Evolutionary conservation across 371 early-diverging fungal genomes (phyloP), one percentile per base, ranked within the genome.

Genomic region (Dichotomocladium elegans): DNA sequence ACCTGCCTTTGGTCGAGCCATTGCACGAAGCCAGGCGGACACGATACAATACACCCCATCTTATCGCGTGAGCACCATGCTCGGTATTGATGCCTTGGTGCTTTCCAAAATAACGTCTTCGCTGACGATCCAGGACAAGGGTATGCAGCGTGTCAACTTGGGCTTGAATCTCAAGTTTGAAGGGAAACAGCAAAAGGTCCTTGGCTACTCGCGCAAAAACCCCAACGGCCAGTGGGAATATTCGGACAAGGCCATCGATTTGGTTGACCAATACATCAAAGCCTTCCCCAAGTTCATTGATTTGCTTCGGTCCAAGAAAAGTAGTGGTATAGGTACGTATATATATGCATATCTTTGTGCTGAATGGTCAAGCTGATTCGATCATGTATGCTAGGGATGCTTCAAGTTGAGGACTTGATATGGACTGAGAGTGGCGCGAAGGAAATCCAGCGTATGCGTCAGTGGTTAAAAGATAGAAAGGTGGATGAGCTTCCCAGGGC

Each of bases 161-260:
- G 98, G 96, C 0, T 70, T 98, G 43, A 87, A 84, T 50, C 77
- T 96, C 50, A 96, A 96, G 64, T 95, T 94, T 61, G 96, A 96
- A 35, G 79, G 77, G 24, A 87, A 88, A 61, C 81, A 83, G 44
- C 81, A 83, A 52, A 94, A 94, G 63, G 96, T 92, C 4, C 55
- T 91, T 3, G 96, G 94, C 2, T 94, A 91, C 61, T 81, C 93
- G 4, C 79, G 86, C 42, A 94, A 93, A 61, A 66, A 78, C 3
- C 57, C 57, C 11, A 81, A 76, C 29, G 70, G 66, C 15, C 86
- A 85, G 15, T 98, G 97, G 97, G 92, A 92, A 63, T 96, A 80
- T 53, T 88, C 91, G 10, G 61, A 71, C 31, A 83, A 81, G 56
- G 96, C 94, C 0, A 68, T 92, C 4, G 80, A 77, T 0, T 61